These are phyloP conservation scores for Pycnococcus provasolii DNA, from an alignment of 139 green algal genomes.

Conservation along the genomic window DNA sequence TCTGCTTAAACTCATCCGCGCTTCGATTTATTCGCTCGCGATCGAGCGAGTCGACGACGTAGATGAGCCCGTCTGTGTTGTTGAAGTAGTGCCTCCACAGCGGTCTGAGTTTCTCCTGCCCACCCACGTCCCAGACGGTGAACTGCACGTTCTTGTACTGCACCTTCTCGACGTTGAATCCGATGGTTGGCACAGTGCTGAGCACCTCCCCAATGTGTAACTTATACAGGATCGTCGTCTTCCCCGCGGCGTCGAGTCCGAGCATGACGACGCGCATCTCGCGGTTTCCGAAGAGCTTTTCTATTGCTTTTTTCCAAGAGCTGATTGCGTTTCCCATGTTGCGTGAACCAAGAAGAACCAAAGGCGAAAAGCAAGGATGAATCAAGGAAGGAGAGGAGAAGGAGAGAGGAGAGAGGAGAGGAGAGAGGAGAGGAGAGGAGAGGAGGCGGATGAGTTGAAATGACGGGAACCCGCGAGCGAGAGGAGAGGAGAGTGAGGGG, in stretches of 20 bases:
- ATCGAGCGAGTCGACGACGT: slow-evolving; percentile 94
- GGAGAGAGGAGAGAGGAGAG: no score
- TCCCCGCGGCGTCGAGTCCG: slow-evolving; percentile 91
- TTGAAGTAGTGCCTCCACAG: slow-evolving; percentile 97
- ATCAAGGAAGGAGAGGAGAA: no score
- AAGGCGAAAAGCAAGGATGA: no score
- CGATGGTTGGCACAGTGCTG: slow-evolving; percentile 96
- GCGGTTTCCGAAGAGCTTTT: slow-evolving; percentile 10
- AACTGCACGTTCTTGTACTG: slow-evolving; percentile 57
- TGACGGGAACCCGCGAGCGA: no score
- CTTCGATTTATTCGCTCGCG: slow-evolving; percentile 69
- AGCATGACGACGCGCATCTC: slow-evolving; percentile 39
- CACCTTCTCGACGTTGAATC: slow-evolving; percentile 95
- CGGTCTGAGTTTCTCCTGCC: slow-evolving; percentile 87
- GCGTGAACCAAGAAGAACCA: background rate
- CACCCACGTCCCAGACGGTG: slow-evolving; percentile 88
- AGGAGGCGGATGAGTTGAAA: no score
- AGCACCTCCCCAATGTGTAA: slow-evolving; percentile 98
- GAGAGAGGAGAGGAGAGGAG: no score
- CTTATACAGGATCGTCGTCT: slow-evolving; percentile 99
- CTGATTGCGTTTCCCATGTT: slow-evolving; percentile 12
- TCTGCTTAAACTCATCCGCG: slow-evolving; percentile 75
- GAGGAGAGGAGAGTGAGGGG: no score
- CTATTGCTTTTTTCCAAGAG: slow-evolving; percentile 2
- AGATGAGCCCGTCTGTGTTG: slow-evolving; percentile 97